Evolutionary conservation across 2,329 filamentous ascomycete genomes (phyloP), one percentile per base, ranked within the genome.

Genomic region (Cladophialophora bantiana): DNA sequence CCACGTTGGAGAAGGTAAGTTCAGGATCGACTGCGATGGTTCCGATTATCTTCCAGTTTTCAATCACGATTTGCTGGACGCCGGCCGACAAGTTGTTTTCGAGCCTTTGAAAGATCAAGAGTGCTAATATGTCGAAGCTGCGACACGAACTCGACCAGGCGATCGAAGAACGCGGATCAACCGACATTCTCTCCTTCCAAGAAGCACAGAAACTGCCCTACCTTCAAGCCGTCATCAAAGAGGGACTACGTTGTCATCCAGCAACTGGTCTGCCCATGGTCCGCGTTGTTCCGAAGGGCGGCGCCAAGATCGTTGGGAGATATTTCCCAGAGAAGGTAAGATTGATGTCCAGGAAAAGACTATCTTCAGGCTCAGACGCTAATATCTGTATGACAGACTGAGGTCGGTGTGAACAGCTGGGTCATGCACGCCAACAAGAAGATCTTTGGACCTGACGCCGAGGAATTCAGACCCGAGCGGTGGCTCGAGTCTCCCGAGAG

Each of bases 161-260:
- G 5, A 48, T 67, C 18, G 50, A 54, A 32, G 59, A 77, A 75
- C 67, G 73, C 74, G 59, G 82, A 0, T 87, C 62, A 12, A 42
- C 38, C 15, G 56, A 60, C 13, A 66, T 64, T 7, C 40, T 72
- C 12, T 58, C 88, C 0, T 94, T 89, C 85, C 76, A 86, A 32
- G 90, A 93, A 77, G 84, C 83, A 34, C 83, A 55, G 76, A 86
- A 85, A 62, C 82, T 94, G 3, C 86, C 87, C 0, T 94, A 93
- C 75, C 85, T 95, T 6, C 90, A 93, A 73, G 91, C 91, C 2
- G 88, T 88, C 61, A 84, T 94, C 72, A 91, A 93, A 74, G 92
- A 95, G 76, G 86, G 89, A 2, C 91, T 94, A 79, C 86, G 91
- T 12, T 74, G 92, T 71, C 90, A 94, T 75, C 91, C 92, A 0